phyloP scores from a whole-genome alignment of 371 early-diverging fungal species.

The Lichtheimia hyalospora region DNA sequence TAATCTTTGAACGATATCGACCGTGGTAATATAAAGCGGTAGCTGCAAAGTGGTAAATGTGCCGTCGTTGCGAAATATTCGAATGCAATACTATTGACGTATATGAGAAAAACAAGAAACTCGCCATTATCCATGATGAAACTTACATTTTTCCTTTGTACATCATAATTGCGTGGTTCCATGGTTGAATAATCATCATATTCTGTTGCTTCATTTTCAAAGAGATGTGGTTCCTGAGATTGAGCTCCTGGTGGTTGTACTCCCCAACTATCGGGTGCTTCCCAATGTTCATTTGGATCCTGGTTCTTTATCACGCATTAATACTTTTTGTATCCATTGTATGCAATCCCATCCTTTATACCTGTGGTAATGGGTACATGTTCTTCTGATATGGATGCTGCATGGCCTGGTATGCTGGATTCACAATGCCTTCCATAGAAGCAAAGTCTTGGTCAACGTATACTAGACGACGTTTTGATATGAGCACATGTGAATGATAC shows the following conservation, averaged over 20 bases:
- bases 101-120: neutral
- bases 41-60: constrained; percentile 78
- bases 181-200: constrained; percentile 39
- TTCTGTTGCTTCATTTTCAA: constrained; percentile 29
- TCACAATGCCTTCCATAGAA: constrained; percentile 52
- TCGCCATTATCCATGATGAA: neutral
- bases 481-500: neutral
- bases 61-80: constrained; percentile 68
- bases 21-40: constrained; percentile 64
- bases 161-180: constrained; percentile 28
- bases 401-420: constrained; percentile 26
- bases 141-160: constrained; percentile 35
- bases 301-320: neutral
- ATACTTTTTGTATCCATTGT: neutral
- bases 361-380: neutral
- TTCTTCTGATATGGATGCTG: constrained; percentile 4
- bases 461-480: constrained; percentile 1
- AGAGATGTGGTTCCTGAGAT: constrained; percentile 14
- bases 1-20: constrained; percentile 68
- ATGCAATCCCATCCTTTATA: neutral
- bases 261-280: constrained; percentile 72
- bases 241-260: constrained; percentile 45
- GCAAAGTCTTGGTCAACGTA: constrained; percentile 46
- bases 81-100: constrained; percentile 48
- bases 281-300: constrained; percentile 49